phyloP scores from a whole-genome alignment of 1,284 basidiomycete species.

The Naganishia cerealis region DNA sequence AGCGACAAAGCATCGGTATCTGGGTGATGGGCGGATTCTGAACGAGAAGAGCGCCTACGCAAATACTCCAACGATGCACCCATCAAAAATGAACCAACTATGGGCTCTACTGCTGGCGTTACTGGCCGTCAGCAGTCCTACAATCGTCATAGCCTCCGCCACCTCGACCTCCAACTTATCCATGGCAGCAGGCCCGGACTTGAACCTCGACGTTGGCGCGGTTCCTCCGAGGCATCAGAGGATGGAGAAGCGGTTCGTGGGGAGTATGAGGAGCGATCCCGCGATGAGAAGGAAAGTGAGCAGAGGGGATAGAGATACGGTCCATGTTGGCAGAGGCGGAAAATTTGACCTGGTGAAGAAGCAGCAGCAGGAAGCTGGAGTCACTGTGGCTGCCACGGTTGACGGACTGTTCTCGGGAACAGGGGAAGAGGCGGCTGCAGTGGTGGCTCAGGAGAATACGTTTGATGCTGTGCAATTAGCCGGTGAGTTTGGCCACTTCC shows the following conservation, averaged over 20 bases:
- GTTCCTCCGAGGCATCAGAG: slow-evolving; percentile 1
- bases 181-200: neutral
- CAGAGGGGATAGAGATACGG: neutral
- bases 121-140: slow-evolving; percentile 1
- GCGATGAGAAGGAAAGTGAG: neutral
- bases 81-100: slow-evolving; percentile 7
- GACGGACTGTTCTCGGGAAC: too few species aligned
- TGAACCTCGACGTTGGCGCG: neutral
- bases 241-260: slow-evolving; percentile 20
- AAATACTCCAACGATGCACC: neutral
- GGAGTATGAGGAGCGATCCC: neutral
- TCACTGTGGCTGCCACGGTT: too few species aligned
- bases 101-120: slow-evolving; percentile 3
- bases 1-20: neutral
- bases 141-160: slow-evolving; percentile 3
- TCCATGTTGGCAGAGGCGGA: slow-evolving; percentile 7
- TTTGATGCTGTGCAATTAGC: slow-evolving; percentile 14
- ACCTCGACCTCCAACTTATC: neutral
- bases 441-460: neutral
- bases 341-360: slow-evolving; percentile 16
- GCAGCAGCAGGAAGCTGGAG: neutral
- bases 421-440: neutral
- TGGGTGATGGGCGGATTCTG: slow-evolving; percentile 8
- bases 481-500: neutral
- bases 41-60: neutral